phyloP scores from a whole-genome alignment of 2,329 filamentous ascomycete species.

The Byssothecium circinans region DNA sequence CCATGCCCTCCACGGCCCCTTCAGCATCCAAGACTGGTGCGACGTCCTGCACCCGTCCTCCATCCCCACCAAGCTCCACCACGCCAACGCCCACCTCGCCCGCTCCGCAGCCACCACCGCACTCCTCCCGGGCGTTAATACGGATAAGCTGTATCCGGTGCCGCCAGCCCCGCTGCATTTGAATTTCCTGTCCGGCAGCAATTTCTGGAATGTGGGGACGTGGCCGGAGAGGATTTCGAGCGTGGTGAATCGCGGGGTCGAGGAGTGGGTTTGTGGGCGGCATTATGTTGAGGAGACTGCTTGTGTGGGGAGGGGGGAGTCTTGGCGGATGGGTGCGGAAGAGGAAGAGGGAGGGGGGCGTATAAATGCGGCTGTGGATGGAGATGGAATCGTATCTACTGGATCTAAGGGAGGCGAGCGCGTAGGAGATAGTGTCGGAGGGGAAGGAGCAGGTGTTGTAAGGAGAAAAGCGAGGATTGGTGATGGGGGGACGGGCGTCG shows the following conservation, averaged over 20 bases:
- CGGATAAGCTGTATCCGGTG: slow-evolving; percentile 44
- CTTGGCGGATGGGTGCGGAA: slow-evolving; percentile 8
- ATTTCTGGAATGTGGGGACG: slow-evolving; percentile 89
- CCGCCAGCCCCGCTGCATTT: slow-evolving; percentile 70
- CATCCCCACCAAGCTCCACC: slow-evolving; percentile 78
- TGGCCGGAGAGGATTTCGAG: slow-evolving; percentile 93
- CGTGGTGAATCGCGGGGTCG: slow-evolving; percentile 78
- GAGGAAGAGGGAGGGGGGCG: neutral
- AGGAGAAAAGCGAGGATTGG: slow-evolving; percentile 52
- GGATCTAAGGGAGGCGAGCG: slow-evolving; percentile 14
- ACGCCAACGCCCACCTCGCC: slow-evolving; percentile 73
- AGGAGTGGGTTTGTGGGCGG: slow-evolving; percentile 59
- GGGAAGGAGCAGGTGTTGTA: slow-evolving; percentile 10
- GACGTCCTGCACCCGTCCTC: slow-evolving; percentile 74
- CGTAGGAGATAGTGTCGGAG: slow-evolving; percentile 2
- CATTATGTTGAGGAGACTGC: slow-evolving; percentile 45
- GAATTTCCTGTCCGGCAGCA: slow-evolving; percentile 88
- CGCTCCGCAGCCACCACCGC: slow-evolving; percentile 56
- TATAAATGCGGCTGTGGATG: too few species aligned
- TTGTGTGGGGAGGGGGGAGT: slow-evolving; percentile 3
- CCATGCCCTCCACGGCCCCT: slow-evolving; percentile 70
- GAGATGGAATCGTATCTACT: too few species aligned
- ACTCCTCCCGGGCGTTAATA: slow-evolving; percentile 45
- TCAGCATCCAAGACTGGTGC: slow-evolving; percentile 94
- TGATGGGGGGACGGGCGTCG: slow-evolving; percentile 79